phyloP scores from a whole-genome alignment of 257 asterid genomes.

The Solanum dulcamara region DNA sequence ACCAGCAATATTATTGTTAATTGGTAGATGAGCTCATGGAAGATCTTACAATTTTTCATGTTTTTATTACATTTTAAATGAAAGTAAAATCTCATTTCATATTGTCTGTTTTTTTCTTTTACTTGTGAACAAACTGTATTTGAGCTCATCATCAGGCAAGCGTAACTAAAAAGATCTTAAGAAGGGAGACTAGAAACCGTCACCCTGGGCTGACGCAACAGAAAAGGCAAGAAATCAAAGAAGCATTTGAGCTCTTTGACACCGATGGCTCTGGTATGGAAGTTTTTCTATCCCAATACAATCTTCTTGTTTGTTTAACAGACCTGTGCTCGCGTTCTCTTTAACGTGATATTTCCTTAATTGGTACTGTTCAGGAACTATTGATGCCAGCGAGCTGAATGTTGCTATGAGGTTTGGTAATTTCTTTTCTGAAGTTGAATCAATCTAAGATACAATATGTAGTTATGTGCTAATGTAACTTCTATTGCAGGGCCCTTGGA shows the following conservation, averaged over 20 bases:
- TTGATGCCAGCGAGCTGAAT: conserved; percentile 88
- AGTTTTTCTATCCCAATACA: neutral
- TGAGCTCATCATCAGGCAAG: conserved; percentile 27
- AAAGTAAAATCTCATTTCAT: neutral
- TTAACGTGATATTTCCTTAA: neutral
- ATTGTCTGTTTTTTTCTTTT: neutral
- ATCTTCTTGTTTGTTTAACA: neutral
- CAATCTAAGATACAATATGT: neutral
- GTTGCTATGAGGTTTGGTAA: conserved; percentile 83
- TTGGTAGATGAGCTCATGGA: neutral
- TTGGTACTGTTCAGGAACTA: conserved; percentile 42
- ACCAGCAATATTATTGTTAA: neutral
- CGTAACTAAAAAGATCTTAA: conserved; percentile 34
- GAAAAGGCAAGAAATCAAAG: conserved; percentile 82
- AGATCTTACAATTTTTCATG: neutral
- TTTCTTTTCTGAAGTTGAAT: neutral
- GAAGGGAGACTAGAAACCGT: conserved; percentile 61
- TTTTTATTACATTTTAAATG: neutral
- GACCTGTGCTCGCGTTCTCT: neutral
- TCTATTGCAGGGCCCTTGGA: conserved; percentile 81
- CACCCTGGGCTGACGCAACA: conserved; percentile 67
- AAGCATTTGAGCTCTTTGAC: conserved; percentile 85
- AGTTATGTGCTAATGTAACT: conserved; percentile 1
- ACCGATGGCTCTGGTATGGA: conserved; percentile 82
- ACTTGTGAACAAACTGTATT: neutral